Evolutionary conservation across 345 rosid species (phyloP).

Genomic region (Lepidium aucheri): DNA sequence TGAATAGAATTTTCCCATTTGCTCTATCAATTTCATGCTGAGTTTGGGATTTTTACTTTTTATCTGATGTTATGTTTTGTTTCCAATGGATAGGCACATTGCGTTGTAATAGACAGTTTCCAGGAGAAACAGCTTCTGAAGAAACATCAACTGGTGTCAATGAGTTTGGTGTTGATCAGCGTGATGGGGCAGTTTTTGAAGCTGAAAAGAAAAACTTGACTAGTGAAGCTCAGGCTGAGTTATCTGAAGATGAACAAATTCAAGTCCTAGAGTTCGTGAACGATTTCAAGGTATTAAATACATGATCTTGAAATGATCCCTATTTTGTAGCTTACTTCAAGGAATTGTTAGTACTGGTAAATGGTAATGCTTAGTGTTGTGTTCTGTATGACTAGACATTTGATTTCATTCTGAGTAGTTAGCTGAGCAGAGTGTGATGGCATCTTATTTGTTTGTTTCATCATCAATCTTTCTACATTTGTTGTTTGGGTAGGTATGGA

Average conservation of each 20-base stretch:
- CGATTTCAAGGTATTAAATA: constrained; percentile 42
- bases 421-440: too few species aligned
- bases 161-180: constrained; percentile 33
- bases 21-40: background rate
- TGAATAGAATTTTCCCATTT: background rate
- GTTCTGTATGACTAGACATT: background rate
- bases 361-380: background rate
- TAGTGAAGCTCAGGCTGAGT: constrained; percentile 25
- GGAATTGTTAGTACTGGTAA: too few species aligned
- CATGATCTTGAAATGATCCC: background rate
- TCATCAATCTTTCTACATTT: too few species aligned
- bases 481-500: too few species aligned
- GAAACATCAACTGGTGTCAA: constrained; percentile 35
- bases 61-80: background rate
- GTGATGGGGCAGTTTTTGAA: constrained; percentile 12
- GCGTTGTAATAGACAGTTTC: constrained; percentile 18
- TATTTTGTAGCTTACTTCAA: background rate
- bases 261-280: constrained; percentile 40
- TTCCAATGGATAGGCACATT: constrained; percentile 22
- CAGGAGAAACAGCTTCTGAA: constrained; percentile 43
- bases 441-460: too few species aligned
- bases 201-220: constrained; percentile 30
- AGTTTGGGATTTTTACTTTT: background rate
- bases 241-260: constrained; percentile 25
- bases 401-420: too few species aligned